A percentile compares a stretch with the other conserved stretches of the same genome.
phyloP scores from a whole-genome alignment of 2,329 filamentous ascomycete species.

The Hyphodiscus sp. region DNA sequence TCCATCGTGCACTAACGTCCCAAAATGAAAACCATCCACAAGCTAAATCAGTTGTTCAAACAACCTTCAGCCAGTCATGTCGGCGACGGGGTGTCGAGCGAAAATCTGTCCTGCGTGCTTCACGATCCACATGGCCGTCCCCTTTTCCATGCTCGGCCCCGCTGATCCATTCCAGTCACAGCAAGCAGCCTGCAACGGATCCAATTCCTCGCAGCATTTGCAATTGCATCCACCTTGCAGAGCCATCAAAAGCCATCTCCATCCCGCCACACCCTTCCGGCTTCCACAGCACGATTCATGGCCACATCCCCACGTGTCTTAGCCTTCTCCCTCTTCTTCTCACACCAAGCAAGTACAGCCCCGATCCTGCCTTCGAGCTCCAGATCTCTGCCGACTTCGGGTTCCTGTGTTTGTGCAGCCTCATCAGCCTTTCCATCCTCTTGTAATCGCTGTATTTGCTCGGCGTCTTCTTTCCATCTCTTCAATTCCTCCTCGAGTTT shows the following conservation, averaged over 20 bases:
- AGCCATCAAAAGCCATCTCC: constrained; percentile 8
- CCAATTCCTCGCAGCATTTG: too few relatives aligned
- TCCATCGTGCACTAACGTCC: too few relatives aligned
- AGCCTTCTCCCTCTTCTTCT: constrained; percentile 1
- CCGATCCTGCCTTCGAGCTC: constrained; percentile 3
- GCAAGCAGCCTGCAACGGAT: too few relatives aligned
- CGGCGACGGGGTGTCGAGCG: too few relatives aligned
- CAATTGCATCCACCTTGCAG: too few relatives aligned
- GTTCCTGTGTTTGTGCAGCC: neutral
- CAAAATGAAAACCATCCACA: too few relatives aligned
- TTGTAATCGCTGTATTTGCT: neutral
- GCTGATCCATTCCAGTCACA: too few relatives aligned
- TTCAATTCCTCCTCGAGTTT: constrained; percentile 1
- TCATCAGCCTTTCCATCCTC: neutral
- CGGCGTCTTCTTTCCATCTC: neutral
- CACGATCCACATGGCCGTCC: too few relatives aligned
- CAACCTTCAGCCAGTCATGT: too few relatives aligned
- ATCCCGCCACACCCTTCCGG: constrained; percentile 5
- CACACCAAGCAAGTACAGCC: constrained; percentile 2
- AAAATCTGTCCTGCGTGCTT: too few relatives aligned
- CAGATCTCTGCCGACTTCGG: constrained; percentile 1
- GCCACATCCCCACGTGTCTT: constrained; percentile 6
- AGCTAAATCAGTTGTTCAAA: too few relatives aligned
- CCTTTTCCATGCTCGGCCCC: too few relatives aligned
- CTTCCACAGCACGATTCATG: constrained; percentile 7